A percentile compares a stretch with the other conserved stretches of the same genome.
These are phyloP conservation scores for Metschnikowia gruessii DNA, from an alignment of 805 yeast species.

Conservation along the genomic window DNA sequence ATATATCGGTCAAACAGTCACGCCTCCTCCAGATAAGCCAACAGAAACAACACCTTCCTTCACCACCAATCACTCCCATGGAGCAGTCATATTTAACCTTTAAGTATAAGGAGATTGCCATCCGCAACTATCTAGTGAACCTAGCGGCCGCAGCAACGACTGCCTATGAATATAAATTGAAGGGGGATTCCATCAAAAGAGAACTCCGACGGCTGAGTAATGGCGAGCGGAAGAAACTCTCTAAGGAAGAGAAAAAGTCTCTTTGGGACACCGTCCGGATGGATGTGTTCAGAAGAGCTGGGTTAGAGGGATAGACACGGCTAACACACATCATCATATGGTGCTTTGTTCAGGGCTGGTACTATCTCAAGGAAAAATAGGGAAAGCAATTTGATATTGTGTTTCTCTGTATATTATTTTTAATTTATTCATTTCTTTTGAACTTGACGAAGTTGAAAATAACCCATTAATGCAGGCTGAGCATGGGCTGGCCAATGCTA, in stretches of 20 bases:
- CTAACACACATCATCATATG: neutral
- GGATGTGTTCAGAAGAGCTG: constrained; percentile 50
- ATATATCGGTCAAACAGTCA: constrained; percentile 47
- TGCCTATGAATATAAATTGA: constrained; percentile 46
- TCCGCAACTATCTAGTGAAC: constrained; percentile 50
- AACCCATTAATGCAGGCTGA: too few species aligned
- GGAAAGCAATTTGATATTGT: too few species aligned
- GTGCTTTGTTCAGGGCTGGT: too few species aligned
- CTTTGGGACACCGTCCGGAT: constrained; percentile 51
- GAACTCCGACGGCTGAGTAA: constrained; percentile 20
- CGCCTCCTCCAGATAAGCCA: constrained; percentile 40
- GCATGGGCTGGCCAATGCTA: too few species aligned
- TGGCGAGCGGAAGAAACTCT: constrained; percentile 30
- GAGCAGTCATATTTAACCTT: constrained; percentile 33
- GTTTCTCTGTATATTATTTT: too few species aligned
- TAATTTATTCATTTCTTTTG: too few species aligned
- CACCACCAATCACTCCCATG: constrained; percentile 30
- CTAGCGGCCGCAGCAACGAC: constrained; percentile 55
- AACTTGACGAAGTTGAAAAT: too few species aligned
- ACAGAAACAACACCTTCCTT: constrained; percentile 17
- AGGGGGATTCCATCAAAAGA: constrained; percentile 34
- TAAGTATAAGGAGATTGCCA: constrained; percentile 44
- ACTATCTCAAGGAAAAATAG: too few species aligned
- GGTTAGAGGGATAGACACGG: constrained; percentile 30
- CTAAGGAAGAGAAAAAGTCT: constrained; percentile 40